Conservation (phyloP, 2,329 filamentous ascomycete species). For the Penicillium sp. region DNA sequence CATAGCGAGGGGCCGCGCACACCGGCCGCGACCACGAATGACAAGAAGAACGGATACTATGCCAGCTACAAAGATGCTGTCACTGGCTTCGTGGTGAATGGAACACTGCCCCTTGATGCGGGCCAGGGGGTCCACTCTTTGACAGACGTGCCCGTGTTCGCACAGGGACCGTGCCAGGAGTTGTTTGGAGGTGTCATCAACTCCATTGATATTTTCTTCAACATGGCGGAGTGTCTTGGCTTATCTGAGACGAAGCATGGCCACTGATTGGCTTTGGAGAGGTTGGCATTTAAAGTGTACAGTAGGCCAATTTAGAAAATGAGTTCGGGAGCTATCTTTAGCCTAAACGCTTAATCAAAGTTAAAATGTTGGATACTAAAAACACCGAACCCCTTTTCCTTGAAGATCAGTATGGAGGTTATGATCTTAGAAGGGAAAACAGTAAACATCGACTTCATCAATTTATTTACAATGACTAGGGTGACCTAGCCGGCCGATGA, state of each 20-base stretch:
- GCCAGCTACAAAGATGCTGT: slow-evolving; percentile 68
- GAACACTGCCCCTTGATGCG: slow-evolving; percentile 67
- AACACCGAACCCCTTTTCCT: neutral
- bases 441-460: neutral
- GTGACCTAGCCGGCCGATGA: slow-evolving; percentile 6
- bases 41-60: slow-evolving; percentile 62
- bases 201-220: slow-evolving; percentile 45
- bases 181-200: slow-evolving; percentile 60
- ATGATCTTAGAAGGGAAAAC: neutral
- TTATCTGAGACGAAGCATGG: slow-evolving; percentile 28
- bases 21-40: slow-evolving; percentile 58
- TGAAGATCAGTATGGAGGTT: neutral
- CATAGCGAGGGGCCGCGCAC: slow-evolving; percentile 65
- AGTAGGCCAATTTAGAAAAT: neutral
- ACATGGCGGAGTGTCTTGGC: slow-evolving; percentile 43
- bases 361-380: neutral
- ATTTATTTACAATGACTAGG: slow-evolving; percentile 18
- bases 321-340: neutral
- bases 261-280: neutral
- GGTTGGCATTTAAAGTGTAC: neutral
- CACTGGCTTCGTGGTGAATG: slow-evolving; percentile 72
- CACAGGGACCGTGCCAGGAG: slow-evolving; percentile 76
- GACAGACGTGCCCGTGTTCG: slow-evolving; percentile 78
- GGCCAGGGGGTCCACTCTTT: slow-evolving; percentile 73
- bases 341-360: neutral